Percentiles rank a stretch among this genome's conserved stretches.
Evolutionary conservation across 805 yeast genomes (phyloP).

Genomic region (Yarrowia sp.): DNA sequence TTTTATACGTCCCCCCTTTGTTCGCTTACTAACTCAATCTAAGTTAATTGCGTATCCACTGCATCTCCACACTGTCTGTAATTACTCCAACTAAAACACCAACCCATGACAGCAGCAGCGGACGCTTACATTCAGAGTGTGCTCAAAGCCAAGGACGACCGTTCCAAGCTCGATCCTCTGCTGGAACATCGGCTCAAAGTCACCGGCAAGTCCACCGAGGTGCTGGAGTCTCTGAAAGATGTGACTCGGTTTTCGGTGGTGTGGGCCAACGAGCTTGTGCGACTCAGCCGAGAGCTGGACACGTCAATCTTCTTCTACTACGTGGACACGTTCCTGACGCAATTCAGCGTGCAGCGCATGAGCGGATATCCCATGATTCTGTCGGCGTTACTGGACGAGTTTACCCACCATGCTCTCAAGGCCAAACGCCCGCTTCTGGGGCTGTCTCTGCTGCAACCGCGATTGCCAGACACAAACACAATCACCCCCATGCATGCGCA

Average conservation of each 20-base stretch:
- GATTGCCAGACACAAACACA: slow-evolving; percentile 19
- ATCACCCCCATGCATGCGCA: slow-evolving; percentile 38
- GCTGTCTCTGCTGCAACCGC: not conserved
- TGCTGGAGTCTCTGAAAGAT: slow-evolving; percentile 27
- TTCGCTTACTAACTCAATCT: not conserved
- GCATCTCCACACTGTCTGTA: slow-evolving; percentile 3
- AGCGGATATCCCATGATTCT: not conserved
- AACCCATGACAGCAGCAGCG: slow-evolving; percentile 2
- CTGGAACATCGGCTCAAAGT: slow-evolving; percentile 27
- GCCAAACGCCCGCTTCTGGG: slow-evolving; percentile 26
- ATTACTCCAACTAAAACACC: not conserved
- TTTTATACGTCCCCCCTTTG: too few species aligned
- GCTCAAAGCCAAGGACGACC: slow-evolving; percentile 8
- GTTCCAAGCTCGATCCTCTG: not conserved
- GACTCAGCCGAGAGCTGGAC: slow-evolving; percentile 18
- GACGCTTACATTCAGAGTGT: slow-evolving; percentile 22
- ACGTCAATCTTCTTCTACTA: slow-evolving; percentile 16
- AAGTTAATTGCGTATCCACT: slow-evolving; percentile 4
- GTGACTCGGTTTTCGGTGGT: slow-evolving; percentile 14
- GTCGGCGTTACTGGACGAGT: slow-evolving; percentile 9
- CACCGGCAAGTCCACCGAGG: slow-evolving; percentile 7
- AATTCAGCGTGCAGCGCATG: slow-evolving; percentile 4
- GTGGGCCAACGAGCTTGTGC: slow-evolving; percentile 28
- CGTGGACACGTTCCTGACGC: slow-evolving; percentile 11
- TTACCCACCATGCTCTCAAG: slow-evolving; percentile 5